A percentile compares a stretch with the other conserved stretches of the same genome.
phyloP scores from a whole-genome alignment of 2,329 filamentous ascomycete species.

The Alternaria rosae region DNA sequence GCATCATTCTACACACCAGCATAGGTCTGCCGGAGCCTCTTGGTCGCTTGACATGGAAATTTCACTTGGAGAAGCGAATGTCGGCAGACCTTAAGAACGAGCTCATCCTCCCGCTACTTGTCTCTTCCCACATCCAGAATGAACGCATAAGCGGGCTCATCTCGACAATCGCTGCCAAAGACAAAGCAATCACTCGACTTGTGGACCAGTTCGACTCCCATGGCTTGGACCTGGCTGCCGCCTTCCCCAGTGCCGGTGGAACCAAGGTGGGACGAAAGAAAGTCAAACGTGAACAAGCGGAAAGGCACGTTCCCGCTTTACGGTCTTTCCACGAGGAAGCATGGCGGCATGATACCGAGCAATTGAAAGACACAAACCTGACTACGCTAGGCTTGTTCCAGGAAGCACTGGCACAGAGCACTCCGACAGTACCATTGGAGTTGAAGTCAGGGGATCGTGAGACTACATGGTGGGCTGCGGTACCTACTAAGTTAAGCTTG shows the following conservation, averaged over 20 bases:
- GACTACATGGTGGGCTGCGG: slow-evolving; percentile 30
- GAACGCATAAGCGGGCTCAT: slow-evolving; percentile 59
- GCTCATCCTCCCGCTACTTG: slow-evolving; percentile 62
- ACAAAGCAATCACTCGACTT: slow-evolving; percentile 65
- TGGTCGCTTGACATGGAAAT: slow-evolving; percentile 69
- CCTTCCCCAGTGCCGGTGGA: slow-evolving; percentile 64
- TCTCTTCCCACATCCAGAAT: slow-evolving; percentile 57
- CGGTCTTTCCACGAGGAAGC: slow-evolving; percentile 59
- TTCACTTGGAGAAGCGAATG: slow-evolving; percentile 60
- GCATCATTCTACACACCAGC: slow-evolving; percentile 62
- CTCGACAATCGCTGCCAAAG: slow-evolving; percentile 62
- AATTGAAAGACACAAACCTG: slow-evolving; percentile 31
- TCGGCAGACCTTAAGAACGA: slow-evolving; percentile 55
- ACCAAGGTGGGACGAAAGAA: slow-evolving; percentile 55
- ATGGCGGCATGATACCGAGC: slow-evolving; percentile 51
- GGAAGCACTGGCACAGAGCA: slow-evolving; percentile 41
- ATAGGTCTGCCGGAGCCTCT: slow-evolving; percentile 70
- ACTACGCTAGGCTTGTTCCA: slow-evolving; percentile 45
- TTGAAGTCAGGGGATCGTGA: slow-evolving; percentile 26
- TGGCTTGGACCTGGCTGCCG: slow-evolving; percentile 62
- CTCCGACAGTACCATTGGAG: slow-evolving; percentile 33
- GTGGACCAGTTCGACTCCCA: slow-evolving; percentile 66
- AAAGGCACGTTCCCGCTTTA: slow-evolving; percentile 62
- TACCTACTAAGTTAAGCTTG: slow-evolving; percentile 20
- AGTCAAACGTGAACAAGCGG: slow-evolving; percentile 60